Percentiles rank a stretch among this genome's conserved stretches.
Evolutionary conservation across 1,284 basidiomycete species (phyloP).

Genomic region (Puccinia hordei): DNA sequence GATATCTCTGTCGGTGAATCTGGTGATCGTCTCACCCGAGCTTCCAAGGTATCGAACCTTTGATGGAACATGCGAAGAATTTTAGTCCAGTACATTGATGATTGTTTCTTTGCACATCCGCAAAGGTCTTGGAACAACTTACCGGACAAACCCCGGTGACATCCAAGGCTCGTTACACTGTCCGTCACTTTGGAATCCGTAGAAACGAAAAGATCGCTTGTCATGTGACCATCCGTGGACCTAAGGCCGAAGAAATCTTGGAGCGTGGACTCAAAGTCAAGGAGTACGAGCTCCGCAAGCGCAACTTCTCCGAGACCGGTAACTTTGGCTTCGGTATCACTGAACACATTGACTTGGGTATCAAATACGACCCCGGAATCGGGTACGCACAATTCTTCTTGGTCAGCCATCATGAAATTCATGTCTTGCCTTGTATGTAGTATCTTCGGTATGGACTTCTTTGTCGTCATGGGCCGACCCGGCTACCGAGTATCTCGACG

Average conservation of each 20-base stretch:
- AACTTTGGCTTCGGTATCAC: slow-evolving; percentile 99
- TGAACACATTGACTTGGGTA: slow-evolving; percentile 98
- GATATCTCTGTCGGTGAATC: slow-evolving; percentile 99
- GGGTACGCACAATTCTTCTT: slow-evolving; percentile 63
- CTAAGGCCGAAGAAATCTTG: slow-evolving; percentile 98
- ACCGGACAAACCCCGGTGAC: slow-evolving; percentile 99
- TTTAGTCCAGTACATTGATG: background rate
- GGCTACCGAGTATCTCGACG: slow-evolving; percentile 88
- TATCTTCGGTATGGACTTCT: slow-evolving; percentile 60
- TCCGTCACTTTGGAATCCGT: slow-evolving; percentile 98
- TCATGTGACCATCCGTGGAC: slow-evolving; percentile 98
- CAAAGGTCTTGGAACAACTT: slow-evolving; percentile 79
- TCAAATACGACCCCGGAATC: slow-evolving; percentile 93
- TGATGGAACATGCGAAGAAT: background rate
- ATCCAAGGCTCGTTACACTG: slow-evolving; percentile 99
- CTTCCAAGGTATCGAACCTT: slow-evolving; percentile 75
- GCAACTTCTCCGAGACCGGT: slow-evolving; percentile 96
- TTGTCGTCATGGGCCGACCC: slow-evolving; percentile 94
- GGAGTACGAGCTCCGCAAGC: slow-evolving; percentile 88
- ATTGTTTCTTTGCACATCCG: background rate
- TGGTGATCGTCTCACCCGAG: slow-evolving; percentile 97
- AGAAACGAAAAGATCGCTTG: slow-evolving; percentile 99
- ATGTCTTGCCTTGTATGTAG: background rate
- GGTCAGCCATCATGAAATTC: background rate
- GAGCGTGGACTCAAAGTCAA: slow-evolving; percentile 99